Evolutionary conservation across 345 rosid genomes (phyloP).

Genomic region (Bruguiera gymnorhiza): DNA sequence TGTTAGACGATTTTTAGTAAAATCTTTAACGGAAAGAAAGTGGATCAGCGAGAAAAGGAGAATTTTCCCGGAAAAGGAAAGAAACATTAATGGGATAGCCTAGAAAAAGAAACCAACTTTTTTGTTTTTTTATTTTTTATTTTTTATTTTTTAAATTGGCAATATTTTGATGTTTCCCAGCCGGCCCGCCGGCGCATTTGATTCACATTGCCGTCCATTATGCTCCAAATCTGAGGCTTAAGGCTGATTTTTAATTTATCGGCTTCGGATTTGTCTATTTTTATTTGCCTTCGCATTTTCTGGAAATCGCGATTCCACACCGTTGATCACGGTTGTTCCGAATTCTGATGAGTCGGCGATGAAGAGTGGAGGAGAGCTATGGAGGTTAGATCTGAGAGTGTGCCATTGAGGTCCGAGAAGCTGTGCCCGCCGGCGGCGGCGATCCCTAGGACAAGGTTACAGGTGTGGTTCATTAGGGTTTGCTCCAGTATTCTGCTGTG

Average conservation of each 20-base stretch:
- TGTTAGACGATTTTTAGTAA: no score
- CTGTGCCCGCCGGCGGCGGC: constrained; percentile 35
- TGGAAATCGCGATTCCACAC: neutral
- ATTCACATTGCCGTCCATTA: no score
- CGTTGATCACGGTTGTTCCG: neutral
- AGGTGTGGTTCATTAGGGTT: constrained; percentile 80
- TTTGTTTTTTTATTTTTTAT: neutral
- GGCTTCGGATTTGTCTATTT: no score
- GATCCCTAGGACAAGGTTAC: constrained; percentile 61
- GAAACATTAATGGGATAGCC: neutral
- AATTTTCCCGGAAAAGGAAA: constrained; percentile 12
- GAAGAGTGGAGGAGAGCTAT: constrained; percentile 56
- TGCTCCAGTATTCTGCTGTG: constrained; percentile 91
- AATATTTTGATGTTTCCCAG: neutral
- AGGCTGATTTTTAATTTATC: no score
- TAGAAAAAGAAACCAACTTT: neutral
- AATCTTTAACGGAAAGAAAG: no score
- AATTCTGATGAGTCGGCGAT: constrained; percentile 62
- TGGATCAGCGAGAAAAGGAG: neutral
- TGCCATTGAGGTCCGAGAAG: constrained; percentile 61
- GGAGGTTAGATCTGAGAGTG: constrained; percentile 81
- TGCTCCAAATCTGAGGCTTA: no score
- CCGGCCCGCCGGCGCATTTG: neutral
- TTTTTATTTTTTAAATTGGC: neutral
- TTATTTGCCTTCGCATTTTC: neutral